Base-by-base conservation (phyloP, 768 basidiomycete species). In the Rubroboletus pulcherrimus region DNA sequence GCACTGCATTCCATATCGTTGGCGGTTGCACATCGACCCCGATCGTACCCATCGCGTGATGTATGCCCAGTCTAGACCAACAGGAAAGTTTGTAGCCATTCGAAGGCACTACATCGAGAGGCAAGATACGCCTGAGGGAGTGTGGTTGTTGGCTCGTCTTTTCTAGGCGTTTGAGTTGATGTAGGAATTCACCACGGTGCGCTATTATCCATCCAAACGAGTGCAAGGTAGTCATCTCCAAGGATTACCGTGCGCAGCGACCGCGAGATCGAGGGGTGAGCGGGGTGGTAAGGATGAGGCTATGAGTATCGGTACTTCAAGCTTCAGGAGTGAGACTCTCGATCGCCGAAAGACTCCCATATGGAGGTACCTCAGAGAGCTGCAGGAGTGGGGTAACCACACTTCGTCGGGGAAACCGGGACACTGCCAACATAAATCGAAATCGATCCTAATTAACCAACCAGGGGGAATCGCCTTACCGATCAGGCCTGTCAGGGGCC, bases 21-120 rank as follows among this genome's bases (percentile, higher is more conserved):
- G n/a, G 40, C 45, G 51, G 8, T 56, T 54, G 29, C 24, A 51
- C 51, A 37, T 54, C 4, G 45, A 54, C 17, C 45, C 39, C 5
- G 51, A 47, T 34, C 19, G 39, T n/a, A 37, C 2, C 12, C 45
- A 56, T 40, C 6, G 55, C 12, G 9, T 15, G 38, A 56, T 14
- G 24, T 53, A 55, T 12, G 26, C 47, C 54, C 34, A 45, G 26
- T 21, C 30, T 26, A 55, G 29, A 46, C 17, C 10, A 14, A 26
- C 11, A 17, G 51, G 44, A 47, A 42, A n/a, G 11, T 3, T 7
- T 2, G 6, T 7, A 10, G 9, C 30, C 10, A 33, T n/a, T 5
- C 9, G 41, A n/a, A 12, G 9, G 11, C 39, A 10, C 12, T 29
- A 37, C 50, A 52, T 34, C 11, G 2, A 38, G 42, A 38, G 26